Evolutionary conservation across 441 rosid species (phyloP), one percentile per base, ranked within the genome.

Genomic region (Omphalea diandra): DNA sequence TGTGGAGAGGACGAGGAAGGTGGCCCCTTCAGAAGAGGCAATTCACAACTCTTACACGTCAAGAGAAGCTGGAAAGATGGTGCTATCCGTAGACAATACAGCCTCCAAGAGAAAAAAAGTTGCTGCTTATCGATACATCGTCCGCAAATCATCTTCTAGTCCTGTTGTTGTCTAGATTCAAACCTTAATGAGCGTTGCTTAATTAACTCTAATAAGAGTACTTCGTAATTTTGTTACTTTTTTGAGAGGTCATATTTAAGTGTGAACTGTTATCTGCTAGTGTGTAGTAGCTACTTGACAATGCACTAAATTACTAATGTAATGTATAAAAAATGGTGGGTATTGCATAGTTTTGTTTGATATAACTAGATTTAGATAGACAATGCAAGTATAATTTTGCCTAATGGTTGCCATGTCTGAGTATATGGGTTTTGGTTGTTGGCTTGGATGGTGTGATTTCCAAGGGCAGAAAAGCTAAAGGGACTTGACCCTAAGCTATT

Each of bases 111-210:
- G 86, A 59, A 95, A 86, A 71, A 95, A 89, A 80, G 97, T 95
- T 0, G 98, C 98, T 1, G 97, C 99, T 0, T 95, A 92, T 65
- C 95, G 97, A 5, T 95, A 95, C 82, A 27, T 86, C 33, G 99
- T 92, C 63, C 85, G 88, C 61, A 92, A 92, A 85, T 81, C 90
- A 9, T 3, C 54, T n/a, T n/a, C n/a, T n/a, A n/a, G n/a, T n/a
- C n/a, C n/a, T n/a, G n/a, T n/a, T 15, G 46, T 35, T 46, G 76
- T 63, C 24, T 72, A 40, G 47, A 5, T 26, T n/a, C n/a, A 36
- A 17, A n/a, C 15, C 27, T 24, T 1, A 2, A 29, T 41, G n/a
- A 32, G 52, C 69, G 18, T 20, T 8, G 33, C 14, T 0, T n/a
- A n/a, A n/a, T 40, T 46, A 41, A 43, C 27, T 41, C 9, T 52